Base-by-base conservation (phyloP, 495 filamentous ascomycete genomes). In the Neurospora sublineolata region DNA sequence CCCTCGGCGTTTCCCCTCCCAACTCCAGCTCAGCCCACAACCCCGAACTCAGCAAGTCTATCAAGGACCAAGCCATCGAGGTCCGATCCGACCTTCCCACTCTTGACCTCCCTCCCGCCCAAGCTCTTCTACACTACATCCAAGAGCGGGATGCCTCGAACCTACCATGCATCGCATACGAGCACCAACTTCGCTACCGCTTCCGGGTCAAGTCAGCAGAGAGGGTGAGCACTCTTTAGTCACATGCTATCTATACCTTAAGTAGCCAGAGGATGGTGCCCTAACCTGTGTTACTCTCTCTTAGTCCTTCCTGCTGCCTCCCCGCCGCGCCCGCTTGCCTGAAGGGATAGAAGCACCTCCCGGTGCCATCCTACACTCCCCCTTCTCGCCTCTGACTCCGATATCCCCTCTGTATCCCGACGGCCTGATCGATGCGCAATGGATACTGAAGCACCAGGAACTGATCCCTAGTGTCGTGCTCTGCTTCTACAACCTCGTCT, bases 391-490 rank as follows among this genome's bases (percentile, higher is more conserved):
- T 8, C 83, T 97, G 69, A 92, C 91, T 23, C 92, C 93, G 3
- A 84, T 86, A 36, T 95, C 93, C 0, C 85, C 88, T 3, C 86
- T 94, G 16, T 97, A 92, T 73, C 93, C 94, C 20, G 94, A 97
- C 83, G 94, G 94, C 5, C 78, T 97, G 42, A 88, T 97, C 78
- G 88, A 92, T 39, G 86, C 90, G 4, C 80, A 89, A 69, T 97
- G 94, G 94, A 82, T 93, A 20, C 86, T 86, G 42, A 97, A 97
- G 78, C 94, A 97, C 78, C 93, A 97, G 74, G 81, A 89, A 9
- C 83, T 92, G 7, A 83, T 97, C 41, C 94, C 94, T 1, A 89
- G 92, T 46, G 87, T 91, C n/a, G 89, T 91, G 69, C 83, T 96
- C 41, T 89, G 91, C 73, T 93, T 92, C 84, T 86, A 88, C 75